Percentiles rank a stretch among this genome's conserved stretches.
Conservation (phyloP, 2,329 filamentous ascomycete species). For the Pseudocercospora cruenta region DNA sequence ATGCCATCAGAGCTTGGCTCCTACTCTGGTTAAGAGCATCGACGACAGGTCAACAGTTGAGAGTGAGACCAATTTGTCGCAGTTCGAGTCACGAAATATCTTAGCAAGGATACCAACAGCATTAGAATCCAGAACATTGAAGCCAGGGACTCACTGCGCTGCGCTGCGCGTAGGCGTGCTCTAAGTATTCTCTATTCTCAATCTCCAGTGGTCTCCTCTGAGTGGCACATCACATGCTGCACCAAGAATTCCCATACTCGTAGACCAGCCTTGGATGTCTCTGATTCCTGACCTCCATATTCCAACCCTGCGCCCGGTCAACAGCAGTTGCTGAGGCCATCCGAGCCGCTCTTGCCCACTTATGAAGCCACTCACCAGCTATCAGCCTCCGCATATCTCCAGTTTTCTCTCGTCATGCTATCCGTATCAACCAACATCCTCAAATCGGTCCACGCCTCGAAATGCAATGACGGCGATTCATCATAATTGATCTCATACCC, state of each 20-base stretch:
- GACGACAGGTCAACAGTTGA: neutral
- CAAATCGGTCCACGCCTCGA: no score
- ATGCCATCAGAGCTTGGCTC: neutral
- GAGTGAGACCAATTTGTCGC: neutral
- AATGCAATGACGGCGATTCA: no score
- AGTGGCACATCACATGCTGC: neutral
- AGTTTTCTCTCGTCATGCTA: no score
- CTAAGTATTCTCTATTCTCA: neutral
- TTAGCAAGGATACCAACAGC: neutral
- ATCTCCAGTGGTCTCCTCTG: neutral
- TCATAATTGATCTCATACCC: no score
- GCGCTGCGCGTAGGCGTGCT: neutral
- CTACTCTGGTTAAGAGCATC: neutral
- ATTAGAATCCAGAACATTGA: neutral
- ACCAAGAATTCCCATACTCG: neutral
- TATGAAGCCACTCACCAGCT: no score
- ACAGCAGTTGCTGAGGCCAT: no score
- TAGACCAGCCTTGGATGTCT: neutral
- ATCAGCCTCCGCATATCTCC: no score
- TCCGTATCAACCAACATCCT: no score
- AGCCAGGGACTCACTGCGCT: no score
- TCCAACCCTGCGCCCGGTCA: no score
- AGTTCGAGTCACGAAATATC: neutral
- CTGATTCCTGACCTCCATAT: neutral
- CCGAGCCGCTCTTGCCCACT: no score